Evolutionary conservation across 306 rosid species (phyloP).

Genomic region (Abrus pulchellus): DNA sequence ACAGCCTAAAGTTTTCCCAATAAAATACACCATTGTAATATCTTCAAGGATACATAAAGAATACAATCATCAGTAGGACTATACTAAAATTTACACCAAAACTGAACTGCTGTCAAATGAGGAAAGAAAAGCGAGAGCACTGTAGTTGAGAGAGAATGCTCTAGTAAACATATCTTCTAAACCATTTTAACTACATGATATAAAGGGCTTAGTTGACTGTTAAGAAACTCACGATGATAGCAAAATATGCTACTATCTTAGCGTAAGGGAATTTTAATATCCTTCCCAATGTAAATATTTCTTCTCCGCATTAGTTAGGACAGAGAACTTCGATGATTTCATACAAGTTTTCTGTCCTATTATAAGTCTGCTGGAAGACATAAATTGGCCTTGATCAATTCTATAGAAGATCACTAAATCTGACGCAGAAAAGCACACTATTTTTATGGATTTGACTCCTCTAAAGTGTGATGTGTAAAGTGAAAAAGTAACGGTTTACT

Average conservation of each 20-base stretch:
- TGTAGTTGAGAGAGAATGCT: conserved; percentile 10
- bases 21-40: conserved; percentile 19
- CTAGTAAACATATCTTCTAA: conserved; percentile 17
- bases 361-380: conserved; percentile 24
- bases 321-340: conserved; percentile 19
- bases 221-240: conserved; percentile 15
- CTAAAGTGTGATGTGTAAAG: no score
- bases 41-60: conserved; percentile 14
- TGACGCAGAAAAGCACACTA: not conserved
- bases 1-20: not conserved
- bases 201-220: not conserved
- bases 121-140: not conserved
- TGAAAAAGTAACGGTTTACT: no score
- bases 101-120: conserved; percentile 13
- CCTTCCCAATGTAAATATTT: conserved; percentile 1
- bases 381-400: not conserved
- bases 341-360: conserved; percentile 18
- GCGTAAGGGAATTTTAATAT: not conserved
- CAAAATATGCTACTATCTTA: conserved; percentile 17
- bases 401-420: not conserved
- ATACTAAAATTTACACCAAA: conserved; percentile 25
- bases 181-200: conserved; percentile 17
- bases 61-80: not conserved
- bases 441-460: no score
- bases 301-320: conserved; percentile 2